phyloP scores from a whole-genome alignment of 441 rosid genomes.

The Metrosideros polymorpha region DNA sequence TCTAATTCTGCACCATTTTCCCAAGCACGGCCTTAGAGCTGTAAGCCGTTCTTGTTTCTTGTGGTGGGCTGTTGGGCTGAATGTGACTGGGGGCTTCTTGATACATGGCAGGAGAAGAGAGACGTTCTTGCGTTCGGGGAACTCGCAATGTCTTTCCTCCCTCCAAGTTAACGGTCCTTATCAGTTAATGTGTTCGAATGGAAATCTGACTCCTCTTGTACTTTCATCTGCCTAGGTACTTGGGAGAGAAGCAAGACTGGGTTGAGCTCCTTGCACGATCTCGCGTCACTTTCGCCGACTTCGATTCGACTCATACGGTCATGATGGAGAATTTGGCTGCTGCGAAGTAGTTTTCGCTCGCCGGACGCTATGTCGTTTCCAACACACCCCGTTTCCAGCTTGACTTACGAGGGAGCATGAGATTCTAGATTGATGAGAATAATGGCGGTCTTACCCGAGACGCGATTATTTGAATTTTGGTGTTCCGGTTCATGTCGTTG shows the following conservation, averaged over 20 bases:
- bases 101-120: neutral
- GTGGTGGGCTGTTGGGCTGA: neutral
- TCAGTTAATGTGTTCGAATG: neutral
- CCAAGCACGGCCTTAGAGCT: neutral
- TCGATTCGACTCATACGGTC: neutral
- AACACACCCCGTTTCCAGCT: neutral
- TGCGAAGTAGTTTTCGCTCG: neutral
- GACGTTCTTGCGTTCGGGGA: neutral
- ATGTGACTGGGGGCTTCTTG: neutral
- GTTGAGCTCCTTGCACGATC: neutral
- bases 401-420: neutral
- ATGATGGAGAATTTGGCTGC: neutral
- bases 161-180: neutral
- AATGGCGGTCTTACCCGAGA: no score
- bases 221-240: neutral
- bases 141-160: neutral
- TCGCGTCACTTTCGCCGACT: neutral
- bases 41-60: neutral
- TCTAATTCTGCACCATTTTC: neutral
- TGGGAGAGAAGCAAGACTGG: neutral
- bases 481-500: no score
- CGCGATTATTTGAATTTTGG: no score
- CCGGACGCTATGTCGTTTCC: neutral
- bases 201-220: neutral
- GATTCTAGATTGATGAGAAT: no score